phyloP scores from a whole-genome alignment of 2,329 filamentous ascomycete genomes.

The Neobulgaria alba region DNA sequence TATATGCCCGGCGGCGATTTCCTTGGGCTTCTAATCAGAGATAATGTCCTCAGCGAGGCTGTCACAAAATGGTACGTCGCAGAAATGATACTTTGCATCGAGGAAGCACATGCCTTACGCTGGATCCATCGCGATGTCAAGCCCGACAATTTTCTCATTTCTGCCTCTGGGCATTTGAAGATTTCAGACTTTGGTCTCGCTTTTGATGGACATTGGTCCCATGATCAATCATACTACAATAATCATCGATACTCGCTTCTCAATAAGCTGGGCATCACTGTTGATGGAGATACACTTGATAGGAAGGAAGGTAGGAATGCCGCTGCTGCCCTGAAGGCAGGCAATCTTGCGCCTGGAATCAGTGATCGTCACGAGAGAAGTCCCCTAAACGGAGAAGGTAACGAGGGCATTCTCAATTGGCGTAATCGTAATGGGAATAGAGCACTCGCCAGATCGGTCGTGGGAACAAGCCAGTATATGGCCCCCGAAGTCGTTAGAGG shows the following conservation, averaged over 20 bases:
- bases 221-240: slow-evolving; percentile 80
- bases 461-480: slow-evolving; percentile 98
- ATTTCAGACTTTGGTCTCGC: slow-evolving; percentile 95
- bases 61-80: slow-evolving; percentile 82
- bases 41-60: slow-evolving; percentile 71
- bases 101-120: slow-evolving; percentile 77
- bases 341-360: slow-evolving; percentile 32
- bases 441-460: slow-evolving; percentile 71
- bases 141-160: slow-evolving; percentile 93
- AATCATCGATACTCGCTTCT: slow-evolving; percentile 76
- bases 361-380: slow-evolving; percentile 33
- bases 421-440: slow-evolving; percentile 61
- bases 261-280: slow-evolving; percentile 62
- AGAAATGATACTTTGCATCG: slow-evolving; percentile 92
- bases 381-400: slow-evolving; percentile 18
- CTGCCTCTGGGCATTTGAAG: slow-evolving; percentile 79
- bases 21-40: slow-evolving; percentile 73
- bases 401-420: slow-evolving; percentile 56
- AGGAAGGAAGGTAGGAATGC: slow-evolving; percentile 42
- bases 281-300: slow-evolving; percentile 69
- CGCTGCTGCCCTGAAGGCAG: slow-evolving; percentile 32
- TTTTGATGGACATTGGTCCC: slow-evolving; percentile 91
- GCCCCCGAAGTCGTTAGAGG: slow-evolving; percentile 85
- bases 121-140: slow-evolving; percentile 97
- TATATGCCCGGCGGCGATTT: slow-evolving; percentile 98